A percentile compares a stretch with the other conserved stretches of the same genome.
Evolutionary conservation across 1,284 basidiomycete genomes (phyloP).

Genomic region (Lentinula novae-zelandiae): DNA sequence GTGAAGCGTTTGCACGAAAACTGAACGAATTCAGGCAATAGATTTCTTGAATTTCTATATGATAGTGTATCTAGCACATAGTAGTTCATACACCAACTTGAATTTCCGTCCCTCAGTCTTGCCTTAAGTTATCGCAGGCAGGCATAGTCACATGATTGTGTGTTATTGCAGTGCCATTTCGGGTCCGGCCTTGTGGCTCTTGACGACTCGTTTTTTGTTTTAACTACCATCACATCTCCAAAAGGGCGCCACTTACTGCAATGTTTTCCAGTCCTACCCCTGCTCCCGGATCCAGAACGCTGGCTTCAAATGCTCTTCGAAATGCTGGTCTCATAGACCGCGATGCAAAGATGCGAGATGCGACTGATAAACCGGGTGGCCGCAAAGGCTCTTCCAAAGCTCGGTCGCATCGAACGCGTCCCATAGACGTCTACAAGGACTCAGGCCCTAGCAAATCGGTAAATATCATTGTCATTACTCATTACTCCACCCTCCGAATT

Average conservation of each 20-base stretch:
- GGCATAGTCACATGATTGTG: not conserved
- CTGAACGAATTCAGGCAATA: constrained; percentile 39
- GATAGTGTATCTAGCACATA: not conserved
- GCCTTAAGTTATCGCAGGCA: no score
- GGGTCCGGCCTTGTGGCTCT: not conserved
- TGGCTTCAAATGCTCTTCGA: constrained; percentile 58
- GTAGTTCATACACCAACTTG: no score
- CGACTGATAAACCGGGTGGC: constrained; percentile 61
- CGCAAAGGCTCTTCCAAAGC: constrained; percentile 60
- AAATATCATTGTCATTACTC: constrained; percentile 45
- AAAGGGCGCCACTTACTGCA: not conserved
- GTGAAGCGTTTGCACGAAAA: constrained; percentile 72
- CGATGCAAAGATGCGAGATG: constrained; percentile 69
- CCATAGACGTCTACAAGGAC: constrained; percentile 57
- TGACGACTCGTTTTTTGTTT: not conserved
- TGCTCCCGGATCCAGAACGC: constrained; percentile 48
- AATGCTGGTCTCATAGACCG: constrained; percentile 70
- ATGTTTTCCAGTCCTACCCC: constrained; percentile 52
- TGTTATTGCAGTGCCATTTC: not conserved
- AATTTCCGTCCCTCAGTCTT: no score
- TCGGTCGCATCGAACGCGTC: constrained; percentile 54
- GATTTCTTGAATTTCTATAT: not conserved
- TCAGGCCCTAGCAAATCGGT: constrained; percentile 50
- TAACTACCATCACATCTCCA: not conserved
- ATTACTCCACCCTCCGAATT: constrained; percentile 27